Percentiles rank a stretch among this genome's conserved stretches.
These are phyloP conservation scores for Candida albicans DNA, from an alignment of 1,139 yeast species.

Conservation along the genomic window DNA sequence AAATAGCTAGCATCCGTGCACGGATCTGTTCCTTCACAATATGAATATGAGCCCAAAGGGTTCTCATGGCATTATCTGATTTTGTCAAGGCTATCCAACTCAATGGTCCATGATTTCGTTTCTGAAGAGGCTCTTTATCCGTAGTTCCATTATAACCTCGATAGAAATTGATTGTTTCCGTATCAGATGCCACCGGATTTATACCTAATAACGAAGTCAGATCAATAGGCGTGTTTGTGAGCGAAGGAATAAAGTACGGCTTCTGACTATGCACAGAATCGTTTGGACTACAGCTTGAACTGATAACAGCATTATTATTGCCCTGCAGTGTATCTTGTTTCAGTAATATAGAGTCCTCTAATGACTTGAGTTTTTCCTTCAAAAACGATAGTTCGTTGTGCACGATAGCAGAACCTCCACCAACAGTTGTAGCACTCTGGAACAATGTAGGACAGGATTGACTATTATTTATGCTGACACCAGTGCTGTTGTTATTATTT, in stretches of 20 bases:
- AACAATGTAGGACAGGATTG: neutral
- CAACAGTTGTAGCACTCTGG: neutral
- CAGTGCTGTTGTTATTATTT: neutral
- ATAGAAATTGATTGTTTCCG: constrained; percentile 34
- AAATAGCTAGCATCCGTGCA: constrained; percentile 5
- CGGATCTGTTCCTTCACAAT: constrained; percentile 9
- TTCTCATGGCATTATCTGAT: constrained; percentile 23
- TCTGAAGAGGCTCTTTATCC: constrained; percentile 24
- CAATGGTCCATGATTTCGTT: constrained; percentile 34
- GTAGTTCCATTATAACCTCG: constrained; percentile 30
- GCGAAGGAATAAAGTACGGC: constrained; percentile 1
- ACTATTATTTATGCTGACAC: neutral
- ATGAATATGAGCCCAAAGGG: constrained; percentile 17
- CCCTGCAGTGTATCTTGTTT: neutral
- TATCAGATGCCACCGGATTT: constrained; percentile 14
- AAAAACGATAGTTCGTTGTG: constrained; percentile 19
- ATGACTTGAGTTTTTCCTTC: constrained; percentile 17
- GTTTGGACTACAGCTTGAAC: neutral
- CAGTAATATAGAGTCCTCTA: constrained; percentile 13
- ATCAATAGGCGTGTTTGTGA: constrained; percentile 5
- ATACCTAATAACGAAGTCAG: constrained; percentile 10
- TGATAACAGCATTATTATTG: neutral
- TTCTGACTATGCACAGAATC: neutral
- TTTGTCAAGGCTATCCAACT: constrained; percentile 35
- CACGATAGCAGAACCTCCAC: constrained; percentile 8